Conservation (phyloP, 371 early-diverging fungal genomes). For the Lichtheimia ornata region DNA sequence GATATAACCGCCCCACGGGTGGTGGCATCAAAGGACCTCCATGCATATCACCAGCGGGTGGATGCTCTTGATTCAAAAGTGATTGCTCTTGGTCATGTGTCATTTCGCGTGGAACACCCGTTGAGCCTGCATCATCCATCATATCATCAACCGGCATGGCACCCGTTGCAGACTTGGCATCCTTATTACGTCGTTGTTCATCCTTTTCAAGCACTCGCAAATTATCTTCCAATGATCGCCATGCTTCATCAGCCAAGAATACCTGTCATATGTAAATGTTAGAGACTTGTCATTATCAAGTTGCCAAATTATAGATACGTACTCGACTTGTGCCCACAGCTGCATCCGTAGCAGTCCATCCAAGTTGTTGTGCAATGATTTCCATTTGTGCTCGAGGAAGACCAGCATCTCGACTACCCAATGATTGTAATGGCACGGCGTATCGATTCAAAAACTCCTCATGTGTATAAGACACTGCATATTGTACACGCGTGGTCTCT, state of each 20-base stretch:
- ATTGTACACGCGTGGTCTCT: slow-evolving; percentile 44
- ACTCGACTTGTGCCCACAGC: slow-evolving; percentile 67
- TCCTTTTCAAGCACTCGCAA: slow-evolving; percentile 51
- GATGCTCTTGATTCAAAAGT: slow-evolving; percentile 9
- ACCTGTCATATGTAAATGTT: slow-evolving; percentile 37
- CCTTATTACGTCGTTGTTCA: slow-evolving; percentile 39
- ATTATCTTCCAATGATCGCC: slow-evolving; percentile 73
- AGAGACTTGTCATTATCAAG: background rate
- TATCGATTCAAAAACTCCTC: slow-evolving; percentile 77
- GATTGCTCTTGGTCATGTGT: slow-evolving; percentile 11
- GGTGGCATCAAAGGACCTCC: slow-evolving; percentile 40
- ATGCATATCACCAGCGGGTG: slow-evolving; percentile 24
- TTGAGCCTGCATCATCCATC: slow-evolving; percentile 8
- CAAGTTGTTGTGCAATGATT: slow-evolving; percentile 55
- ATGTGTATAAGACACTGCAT: slow-evolving; percentile 61
- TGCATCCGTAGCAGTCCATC: slow-evolving; percentile 70
- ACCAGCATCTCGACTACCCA: slow-evolving; percentile 43
- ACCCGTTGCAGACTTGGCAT: slow-evolving; percentile 17
- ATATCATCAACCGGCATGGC: slow-evolving; percentile 5
- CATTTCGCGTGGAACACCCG: slow-evolving; percentile 7
- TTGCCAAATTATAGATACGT: background rate
- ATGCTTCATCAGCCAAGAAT: slow-evolving; percentile 72
- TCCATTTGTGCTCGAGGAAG: slow-evolving; percentile 59
- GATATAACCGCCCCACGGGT: slow-evolving; percentile 9
- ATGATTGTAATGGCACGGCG: slow-evolving; percentile 41